Base-by-base conservation (phyloP, 2,329 filamentous ascomycete species). In the Cyphellophora attinorum region DNA sequence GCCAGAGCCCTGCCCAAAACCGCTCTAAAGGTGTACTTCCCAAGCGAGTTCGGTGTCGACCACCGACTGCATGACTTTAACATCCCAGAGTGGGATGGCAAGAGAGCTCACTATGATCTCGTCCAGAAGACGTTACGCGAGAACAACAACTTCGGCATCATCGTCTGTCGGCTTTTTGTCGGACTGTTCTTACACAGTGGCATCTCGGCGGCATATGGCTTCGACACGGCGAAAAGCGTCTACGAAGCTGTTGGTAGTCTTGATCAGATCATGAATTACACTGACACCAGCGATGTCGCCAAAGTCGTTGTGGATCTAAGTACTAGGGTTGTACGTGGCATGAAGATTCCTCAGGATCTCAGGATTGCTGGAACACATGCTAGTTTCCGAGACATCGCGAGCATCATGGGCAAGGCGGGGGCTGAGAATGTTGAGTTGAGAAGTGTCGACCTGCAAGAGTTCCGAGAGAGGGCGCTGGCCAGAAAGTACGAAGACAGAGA, bases 21-120 rank as follows among this genome's bases (percentile, higher is more conserved):
- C 0, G 29, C 42, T 0, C 38, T 59, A 17, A 48, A 48, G 37
- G 34, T 59, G 5, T 60, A 60, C 39, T 50, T 59, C 30, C 52
- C 51, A 8, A 58, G 57, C 4, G 56, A 59, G 17, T 59, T 59
- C 32, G 57, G 57, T 11, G 56, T 59, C 27, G 51, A 60, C 37
- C 56, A 60, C 35, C 54, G 55, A 30, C 29, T 56, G 12, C 55
- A 59, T 34, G 53, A 58, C 34, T 58, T 58, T 33, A 18, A 44
- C n/a, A 50, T 55, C 18, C 44, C 48, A 2, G 56, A 58, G 34
- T 57, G 55, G 55, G 51, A 54, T 29, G 42, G 41, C 12, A 57
- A 58, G 36, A 57, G 53, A 33, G 30, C 37, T 1, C 55, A 57
- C 34, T 42, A 48, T 14, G 38, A 34, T 6, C 42, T 53, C 5